Evolutionary conservation across 352 stramenopile genomes (phyloP).

Genomic region (Elongisporangium prolatum): DNA sequence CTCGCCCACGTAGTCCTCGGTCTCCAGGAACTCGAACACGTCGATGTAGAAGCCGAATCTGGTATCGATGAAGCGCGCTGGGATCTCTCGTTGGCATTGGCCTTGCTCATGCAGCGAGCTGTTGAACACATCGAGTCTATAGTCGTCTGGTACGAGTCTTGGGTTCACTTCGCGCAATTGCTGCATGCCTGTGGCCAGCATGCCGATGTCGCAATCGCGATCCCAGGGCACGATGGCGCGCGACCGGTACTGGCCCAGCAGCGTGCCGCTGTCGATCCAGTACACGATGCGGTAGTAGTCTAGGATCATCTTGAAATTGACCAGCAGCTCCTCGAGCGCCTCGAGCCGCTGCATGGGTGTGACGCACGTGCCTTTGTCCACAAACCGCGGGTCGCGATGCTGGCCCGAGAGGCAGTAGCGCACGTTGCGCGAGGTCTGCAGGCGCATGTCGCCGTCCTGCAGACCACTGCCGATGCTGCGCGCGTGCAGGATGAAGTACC

Average conservation of each 20-base stretch:
- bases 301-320: conserved; percentile 26
- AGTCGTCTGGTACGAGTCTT: conserved; percentile 18
- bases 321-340: conserved; percentile 32
- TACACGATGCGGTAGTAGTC: conserved; percentile 31
- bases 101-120: conserved; percentile 27
- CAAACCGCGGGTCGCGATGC: conserved; percentile 33
- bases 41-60: conserved; percentile 50
- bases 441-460: conserved; percentile 10
- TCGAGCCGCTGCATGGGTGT: conserved; percentile 25
- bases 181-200: conserved; percentile 20
- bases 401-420: conserved; percentile 25
- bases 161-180: conserved; percentile 7
- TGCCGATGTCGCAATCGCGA: conserved; percentile 39
- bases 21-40: conserved; percentile 37
- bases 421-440: conserved; percentile 20
- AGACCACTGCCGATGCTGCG: conserved; percentile 10
- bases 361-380: conserved; percentile 24
- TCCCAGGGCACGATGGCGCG: conserved; percentile 44
- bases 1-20: conserved; percentile 25
- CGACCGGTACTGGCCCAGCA: conserved; percentile 45
- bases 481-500: conserved; percentile 29
- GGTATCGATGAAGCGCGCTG: conserved; percentile 40
- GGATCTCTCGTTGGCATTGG: conserved; percentile 19
- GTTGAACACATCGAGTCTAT: conserved; percentile 38
- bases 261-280: conserved; percentile 52